These are phyloP conservation scores for Bremia lactucae DNA, from an alignment of 352 stramenopile species.

Conservation along the genomic window DNA sequence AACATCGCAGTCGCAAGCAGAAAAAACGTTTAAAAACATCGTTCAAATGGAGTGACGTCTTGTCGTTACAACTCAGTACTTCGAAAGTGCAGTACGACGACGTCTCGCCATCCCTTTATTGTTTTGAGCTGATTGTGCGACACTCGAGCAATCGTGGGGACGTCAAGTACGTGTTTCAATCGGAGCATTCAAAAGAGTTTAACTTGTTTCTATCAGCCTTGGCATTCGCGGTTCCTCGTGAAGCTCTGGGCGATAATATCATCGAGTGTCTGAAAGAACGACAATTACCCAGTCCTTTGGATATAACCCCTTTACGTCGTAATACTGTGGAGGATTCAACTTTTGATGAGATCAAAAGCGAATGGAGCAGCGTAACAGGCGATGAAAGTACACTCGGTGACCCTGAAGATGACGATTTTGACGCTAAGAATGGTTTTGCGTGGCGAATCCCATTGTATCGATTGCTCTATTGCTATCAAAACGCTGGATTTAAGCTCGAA, in stretches of 20 bases:
- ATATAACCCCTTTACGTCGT: conserved; percentile 16
- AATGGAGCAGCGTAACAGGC: conserved; percentile 79
- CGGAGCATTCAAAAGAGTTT: conserved; percentile 60
- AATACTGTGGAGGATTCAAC: conserved; percentile 28
- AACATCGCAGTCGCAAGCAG: conserved; percentile 65
- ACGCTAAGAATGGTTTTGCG: conserved; percentile 34
- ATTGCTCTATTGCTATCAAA: conserved; percentile 56
- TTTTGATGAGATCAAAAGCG: conserved; percentile 59
- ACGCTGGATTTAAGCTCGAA: conserved; percentile 61
- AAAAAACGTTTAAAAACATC: conserved; percentile 70
- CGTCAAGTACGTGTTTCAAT: conserved; percentile 77
- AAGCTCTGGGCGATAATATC: conserved; percentile 56
- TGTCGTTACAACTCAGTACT: conserved; percentile 48
- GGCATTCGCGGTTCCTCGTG: conserved; percentile 51
- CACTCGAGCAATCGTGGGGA: conserved; percentile 36
- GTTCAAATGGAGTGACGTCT: conserved; percentile 61
- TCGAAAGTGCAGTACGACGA: conserved; percentile 75
- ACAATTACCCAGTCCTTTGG: conserved; percentile 44
- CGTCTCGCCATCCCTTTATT: conserved; percentile 71
- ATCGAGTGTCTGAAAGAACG: conserved; percentile 50
- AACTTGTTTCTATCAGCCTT: conserved; percentile 64
- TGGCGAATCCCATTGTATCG: conserved; percentile 64
- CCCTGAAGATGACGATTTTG: conserved; percentile 71
- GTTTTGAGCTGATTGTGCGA: conserved; percentile 60
- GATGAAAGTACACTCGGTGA: conserved; percentile 77